A percentile compares a stretch with the other conserved stretches of the same genome.
These are phyloP conservation scores for Blastomyces gilchristii DNA, from an alignment of 2,329 filamentous ascomycete species.

Conservation along the genomic window DNA sequence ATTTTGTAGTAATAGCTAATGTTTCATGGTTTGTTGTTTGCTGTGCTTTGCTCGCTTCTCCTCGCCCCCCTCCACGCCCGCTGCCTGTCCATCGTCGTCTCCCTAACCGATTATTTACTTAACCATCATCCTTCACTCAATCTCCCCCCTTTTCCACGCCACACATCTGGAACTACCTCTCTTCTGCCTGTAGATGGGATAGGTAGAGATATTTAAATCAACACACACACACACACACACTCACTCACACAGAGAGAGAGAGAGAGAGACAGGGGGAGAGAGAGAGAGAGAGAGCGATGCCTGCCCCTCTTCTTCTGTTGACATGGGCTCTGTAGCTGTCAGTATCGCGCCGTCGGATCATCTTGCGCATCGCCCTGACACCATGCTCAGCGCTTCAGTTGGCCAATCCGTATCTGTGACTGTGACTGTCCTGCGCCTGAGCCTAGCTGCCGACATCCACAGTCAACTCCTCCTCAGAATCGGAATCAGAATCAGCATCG, in stretches of 20 bases:
- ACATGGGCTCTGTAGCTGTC: slow-evolving; percentile 52
- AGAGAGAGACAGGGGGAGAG: too few relatives aligned
- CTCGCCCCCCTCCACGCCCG: too few relatives aligned
- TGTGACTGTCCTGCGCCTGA: background rate
- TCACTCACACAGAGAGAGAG: background rate
- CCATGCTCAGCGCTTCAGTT: slow-evolving; percentile 46
- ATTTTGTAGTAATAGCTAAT: too few relatives aligned
- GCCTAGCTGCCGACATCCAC: background rate
- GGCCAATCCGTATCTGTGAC: background rate
- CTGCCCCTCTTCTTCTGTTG: slow-evolving; percentile 20
- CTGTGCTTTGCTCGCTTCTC: too few relatives aligned
- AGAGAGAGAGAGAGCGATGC: background rate
- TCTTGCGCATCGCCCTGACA: slow-evolving; percentile 55
- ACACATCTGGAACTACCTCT: background rate
- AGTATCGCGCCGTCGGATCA: slow-evolving; percentile 57
- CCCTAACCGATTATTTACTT: too few relatives aligned
- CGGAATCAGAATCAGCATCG: slow-evolving; percentile 21
- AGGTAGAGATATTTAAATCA: background rate
- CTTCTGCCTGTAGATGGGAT: too few relatives aligned
- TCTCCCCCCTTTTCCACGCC: too few relatives aligned
- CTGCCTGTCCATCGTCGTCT: too few relatives aligned
- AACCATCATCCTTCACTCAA: too few relatives aligned
- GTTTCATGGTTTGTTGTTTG: too few relatives aligned
- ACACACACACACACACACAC: background rate
- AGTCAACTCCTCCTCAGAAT: background rate